These are phyloP conservation scores for Diaporthe caulivora DNA, from an alignment of 2,329 filamentous ascomycete genomes.

Conservation along the genomic window DNA sequence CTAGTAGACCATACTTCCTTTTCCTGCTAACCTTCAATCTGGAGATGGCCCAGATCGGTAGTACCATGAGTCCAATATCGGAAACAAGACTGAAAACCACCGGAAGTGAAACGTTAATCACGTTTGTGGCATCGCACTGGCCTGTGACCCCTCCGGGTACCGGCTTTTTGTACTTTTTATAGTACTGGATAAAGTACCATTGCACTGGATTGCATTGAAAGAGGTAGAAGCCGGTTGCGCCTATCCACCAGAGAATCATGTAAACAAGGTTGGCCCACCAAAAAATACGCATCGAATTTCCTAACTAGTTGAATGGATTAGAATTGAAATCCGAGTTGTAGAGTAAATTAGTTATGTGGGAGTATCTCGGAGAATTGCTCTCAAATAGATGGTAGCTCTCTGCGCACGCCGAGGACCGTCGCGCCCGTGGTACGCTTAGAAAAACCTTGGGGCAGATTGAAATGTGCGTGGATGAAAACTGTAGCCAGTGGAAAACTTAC, in stretches of 20 bases:
- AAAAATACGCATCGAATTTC: background rate
- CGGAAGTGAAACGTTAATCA: background rate
- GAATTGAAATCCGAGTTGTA: too few relatives aligned
- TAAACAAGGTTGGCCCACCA: slow-evolving; percentile 8
- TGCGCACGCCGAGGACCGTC: too few relatives aligned
- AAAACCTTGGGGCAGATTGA: too few relatives aligned
- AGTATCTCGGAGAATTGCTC: too few relatives aligned
- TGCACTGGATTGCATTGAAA: slow-evolving; percentile 10
- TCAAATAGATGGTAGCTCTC: too few relatives aligned
- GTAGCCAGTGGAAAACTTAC: background rate
- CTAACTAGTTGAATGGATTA: background rate
- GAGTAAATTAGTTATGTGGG: too few relatives aligned
- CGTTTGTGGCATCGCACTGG: slow-evolving; percentile 12
- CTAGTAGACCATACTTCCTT: slow-evolving; percentile 1
- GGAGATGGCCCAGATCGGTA: slow-evolving; percentile 6
- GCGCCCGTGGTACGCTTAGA: too few relatives aligned
- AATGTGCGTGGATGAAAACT: too few relatives aligned
- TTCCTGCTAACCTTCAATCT: background rate
- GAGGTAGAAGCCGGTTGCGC: slow-evolving; percentile 1
- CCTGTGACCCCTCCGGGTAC: background rate
- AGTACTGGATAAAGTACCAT: slow-evolving; percentile 15
- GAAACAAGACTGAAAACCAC: slow-evolving; percentile 9
- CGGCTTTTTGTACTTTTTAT: background rate
- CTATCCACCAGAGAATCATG: slow-evolving; percentile 15
- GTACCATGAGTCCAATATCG: background rate